A percentile compares a stretch with the other conserved stretches of the same genome.
phyloP scores from a whole-genome alignment of 129 eudicot species.

The Oenanthe sinensis region DNA sequence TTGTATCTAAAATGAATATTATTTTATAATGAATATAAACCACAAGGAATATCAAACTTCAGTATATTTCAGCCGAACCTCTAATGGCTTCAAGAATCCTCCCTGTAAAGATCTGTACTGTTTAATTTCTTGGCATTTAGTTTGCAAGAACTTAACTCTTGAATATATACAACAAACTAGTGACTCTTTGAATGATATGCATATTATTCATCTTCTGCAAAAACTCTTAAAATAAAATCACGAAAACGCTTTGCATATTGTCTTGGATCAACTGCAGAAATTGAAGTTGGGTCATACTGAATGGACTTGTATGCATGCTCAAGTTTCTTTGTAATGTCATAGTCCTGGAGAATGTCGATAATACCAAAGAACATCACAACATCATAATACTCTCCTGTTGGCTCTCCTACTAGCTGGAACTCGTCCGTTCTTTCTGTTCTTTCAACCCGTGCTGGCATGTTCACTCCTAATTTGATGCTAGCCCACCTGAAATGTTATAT shows the following conservation, averaged over 20 bases:
- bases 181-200: neutral
- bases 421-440: constrained; percentile 64
- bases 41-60: neutral
- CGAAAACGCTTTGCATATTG: constrained; percentile 91
- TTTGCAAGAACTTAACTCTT: neutral
- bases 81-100: neutral
- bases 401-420: constrained; percentile 57
- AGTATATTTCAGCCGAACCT: neutral
- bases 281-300: constrained; percentile 79
- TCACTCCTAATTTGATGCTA: constrained; percentile 56
- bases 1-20: constrained; percentile 4
- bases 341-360: constrained; percentile 93
- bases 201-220: constrained; percentile 57
- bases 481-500: constrained; percentile 47
- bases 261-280: constrained; percentile 92
- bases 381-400: constrained; percentile 83
- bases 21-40: constrained; percentile 3
- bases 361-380: constrained; percentile 85
- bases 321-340: constrained; percentile 88
- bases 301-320: constrained; percentile 96
- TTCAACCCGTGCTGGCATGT: constrained; percentile 88
- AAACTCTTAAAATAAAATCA: constrained; percentile 61
- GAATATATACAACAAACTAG: neutral
- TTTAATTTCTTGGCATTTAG: neutral
- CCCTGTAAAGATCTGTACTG: neutral